Evolutionary conservation across 75 land plant species (phyloP), one percentile per base, ranked within the genome.

Genomic region (Selaginella tamariscina): DNA sequence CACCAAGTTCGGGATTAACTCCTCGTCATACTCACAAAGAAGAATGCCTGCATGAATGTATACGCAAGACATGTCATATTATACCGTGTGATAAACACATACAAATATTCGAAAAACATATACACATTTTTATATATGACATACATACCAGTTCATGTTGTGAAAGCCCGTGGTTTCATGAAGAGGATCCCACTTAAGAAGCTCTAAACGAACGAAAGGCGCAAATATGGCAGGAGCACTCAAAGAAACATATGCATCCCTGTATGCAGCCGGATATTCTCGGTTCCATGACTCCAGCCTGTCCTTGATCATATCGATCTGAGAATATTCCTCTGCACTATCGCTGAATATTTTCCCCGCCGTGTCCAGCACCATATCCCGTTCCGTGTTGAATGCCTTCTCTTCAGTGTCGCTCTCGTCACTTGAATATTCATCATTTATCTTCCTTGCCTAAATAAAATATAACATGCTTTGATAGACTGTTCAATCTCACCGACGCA

Each of bases 371-470:
- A 86, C 56, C 69, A 77, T 74, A 21, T 78, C 70, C 20, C 86
- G 75, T 30, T 76, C 75, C 13, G 96, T 86, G 49, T 76, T 65
- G 60, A 81, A 93, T 20, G 86, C 90, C 66, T 54, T 74, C 62
- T 70, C 79, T 78, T 93, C 98, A 72, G 81, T 85, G 54, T 93
- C 98, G 78, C 98, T 93, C 67, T 93, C 98, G 74, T 93, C 98
- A 69, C 91, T 86, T 59, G 84, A 86, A 2, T 79, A 81, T 68
- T 93, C 98, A 30, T 39, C 49, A 5, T 5, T 5, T 5, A 15
- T 5, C 11, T 5, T 39, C 49, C 15, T 39, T 5, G 49, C 49
- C 5, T 78, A 76, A 49, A 11, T 11, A 49, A 11, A 49, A 49
- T 11, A 11, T 49, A 11, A 11, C 11, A 49, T 49, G 20, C 54